Percentiles rank a stretch among this genome's conserved stretches.
These are phyloP conservation scores for Taphrina communis DNA, from an alignment of 1,139 yeast species.

Conservation along the genomic window DNA sequence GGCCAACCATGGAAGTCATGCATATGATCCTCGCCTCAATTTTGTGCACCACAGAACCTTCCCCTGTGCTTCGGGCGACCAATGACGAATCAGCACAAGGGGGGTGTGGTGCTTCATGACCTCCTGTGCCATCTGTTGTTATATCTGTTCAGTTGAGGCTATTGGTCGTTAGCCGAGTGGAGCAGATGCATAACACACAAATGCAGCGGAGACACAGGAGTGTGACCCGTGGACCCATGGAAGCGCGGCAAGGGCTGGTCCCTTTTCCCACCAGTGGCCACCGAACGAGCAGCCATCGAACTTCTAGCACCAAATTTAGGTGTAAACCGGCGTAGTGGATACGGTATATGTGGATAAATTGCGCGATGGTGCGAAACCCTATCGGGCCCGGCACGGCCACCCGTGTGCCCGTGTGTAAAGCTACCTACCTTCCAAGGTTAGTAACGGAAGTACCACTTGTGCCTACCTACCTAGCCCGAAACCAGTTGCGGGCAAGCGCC, in stretches of 20 bases:
- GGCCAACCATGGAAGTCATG: too few species aligned
- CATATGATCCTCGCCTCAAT: too few species aligned
- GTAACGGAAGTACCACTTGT: too few species aligned
- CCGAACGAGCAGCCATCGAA: too few species aligned
- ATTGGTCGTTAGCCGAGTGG: slow-evolving; percentile 1
- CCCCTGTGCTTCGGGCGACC: slow-evolving; percentile 1
- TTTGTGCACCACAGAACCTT: neutral
- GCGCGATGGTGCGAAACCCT: slow-evolving; percentile 14
- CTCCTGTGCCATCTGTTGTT: neutral
- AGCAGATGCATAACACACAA: too few species aligned
- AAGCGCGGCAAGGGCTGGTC: too few species aligned
- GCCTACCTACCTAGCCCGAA: neutral
- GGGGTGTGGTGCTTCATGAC: neutral
- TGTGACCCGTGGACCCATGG: too few species aligned
- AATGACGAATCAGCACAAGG: slow-evolving; percentile 3
- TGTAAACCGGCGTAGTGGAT: neutral
- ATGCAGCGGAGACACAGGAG: too few species aligned
- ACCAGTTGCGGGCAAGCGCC: neutral
- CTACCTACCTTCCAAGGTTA: too few species aligned
- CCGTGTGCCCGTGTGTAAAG: slow-evolving; percentile 4
- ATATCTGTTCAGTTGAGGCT: neutral
- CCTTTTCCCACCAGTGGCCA: too few species aligned
- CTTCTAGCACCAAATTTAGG: neutral
- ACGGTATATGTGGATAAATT: neutral
- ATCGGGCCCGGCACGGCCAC: slow-evolving; percentile 21